phyloP scores from a whole-genome alignment of 805 yeast species.

The Kregervanrija pseudodelftensis region DNA sequence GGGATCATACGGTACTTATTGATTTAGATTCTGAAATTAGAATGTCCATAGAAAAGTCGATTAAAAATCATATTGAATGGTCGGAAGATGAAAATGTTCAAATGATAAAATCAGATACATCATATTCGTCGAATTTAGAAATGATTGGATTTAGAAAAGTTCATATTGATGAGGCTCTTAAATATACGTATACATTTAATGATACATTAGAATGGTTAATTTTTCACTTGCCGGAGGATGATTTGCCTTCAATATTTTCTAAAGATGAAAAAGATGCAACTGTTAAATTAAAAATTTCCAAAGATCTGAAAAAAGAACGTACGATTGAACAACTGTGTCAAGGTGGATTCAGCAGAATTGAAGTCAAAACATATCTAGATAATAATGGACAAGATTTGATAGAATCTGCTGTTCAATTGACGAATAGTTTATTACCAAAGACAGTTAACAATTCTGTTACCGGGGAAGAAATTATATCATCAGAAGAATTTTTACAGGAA shows the following conservation, averaged over 20 bases:
- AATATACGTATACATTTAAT: slow-evolving; percentile 43
- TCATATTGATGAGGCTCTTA: slow-evolving; percentile 68
- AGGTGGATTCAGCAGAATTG: slow-evolving; percentile 66
- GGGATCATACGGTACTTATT: slow-evolving; percentile 66
- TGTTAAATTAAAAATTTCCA: slow-evolving; percentile 47
- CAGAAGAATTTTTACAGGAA: slow-evolving; percentile 67
- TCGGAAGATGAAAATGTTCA: slow-evolving; percentile 18
- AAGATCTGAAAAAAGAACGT: slow-evolving; percentile 48
- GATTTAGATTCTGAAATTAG: slow-evolving; percentile 63
- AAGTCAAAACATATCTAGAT: slow-evolving; percentile 44
- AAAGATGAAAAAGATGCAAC: slow-evolving; percentile 52
- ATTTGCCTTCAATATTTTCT: slow-evolving; percentile 62
- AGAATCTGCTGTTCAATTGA: slow-evolving; percentile 42
- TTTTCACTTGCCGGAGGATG: slow-evolving; percentile 91
- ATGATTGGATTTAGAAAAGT: slow-evolving; percentile 59
- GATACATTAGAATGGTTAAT: slow-evolving; percentile 69
- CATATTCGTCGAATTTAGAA: slow-evolving; percentile 13
- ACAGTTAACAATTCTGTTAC: neutral
- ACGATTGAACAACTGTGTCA: slow-evolving; percentile 49
- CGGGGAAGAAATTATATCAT: slow-evolving; percentile 11
- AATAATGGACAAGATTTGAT: slow-evolving; percentile 38
- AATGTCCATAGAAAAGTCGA: slow-evolving; percentile 51
- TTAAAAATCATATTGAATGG: slow-evolving; percentile 57
- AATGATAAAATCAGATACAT: slow-evolving; percentile 7
- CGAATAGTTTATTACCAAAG: slow-evolving; percentile 28